Conservation (phyloP, 225 moss, liverwort and hornwort species). For the Sphagnum contortum region DNA sequence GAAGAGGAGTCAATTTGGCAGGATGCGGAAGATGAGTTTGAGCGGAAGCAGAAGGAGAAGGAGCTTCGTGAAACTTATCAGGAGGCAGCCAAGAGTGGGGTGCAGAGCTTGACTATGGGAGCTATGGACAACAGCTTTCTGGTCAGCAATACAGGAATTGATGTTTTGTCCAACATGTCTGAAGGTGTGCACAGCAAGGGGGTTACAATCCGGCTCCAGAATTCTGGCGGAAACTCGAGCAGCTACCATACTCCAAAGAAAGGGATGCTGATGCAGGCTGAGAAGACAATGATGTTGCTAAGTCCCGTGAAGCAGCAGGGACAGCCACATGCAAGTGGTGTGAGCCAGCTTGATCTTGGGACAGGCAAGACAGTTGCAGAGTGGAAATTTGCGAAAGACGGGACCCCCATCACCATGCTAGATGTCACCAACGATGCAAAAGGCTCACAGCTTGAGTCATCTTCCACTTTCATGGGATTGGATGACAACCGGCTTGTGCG, state of each 20-base stretch:
- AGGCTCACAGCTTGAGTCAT: conserved; percentile 58
- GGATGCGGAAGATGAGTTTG: conserved; percentile 60
- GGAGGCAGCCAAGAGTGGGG: conserved; percentile 60
- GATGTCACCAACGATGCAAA: conserved; percentile 93
- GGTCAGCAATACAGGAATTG: conserved; percentile 74
- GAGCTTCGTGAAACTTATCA: conserved; percentile 69
- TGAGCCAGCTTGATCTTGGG: conserved; percentile 82
- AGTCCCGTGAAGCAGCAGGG: conserved; percentile 58
- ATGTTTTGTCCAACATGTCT: conserved; percentile 58
- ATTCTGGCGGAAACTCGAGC: conserved; percentile 15
- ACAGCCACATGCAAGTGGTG: conserved; percentile 52
- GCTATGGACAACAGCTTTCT: conserved; percentile 80
- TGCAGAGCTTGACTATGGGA: conserved; percentile 86
- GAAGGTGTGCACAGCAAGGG: conserved; percentile 64
- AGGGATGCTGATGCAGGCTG: conserved; percentile 82
- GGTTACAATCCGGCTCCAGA: conserved; percentile 45
- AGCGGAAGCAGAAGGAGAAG: conserved; percentile 30
- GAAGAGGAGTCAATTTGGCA: conserved; percentile 87
- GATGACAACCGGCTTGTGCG: conserved; percentile 89
- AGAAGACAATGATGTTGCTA: conserved; percentile 87
- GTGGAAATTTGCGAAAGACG: conserved; percentile 94
- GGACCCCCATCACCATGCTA: conserved; percentile 75
- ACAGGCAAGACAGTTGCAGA: conserved; percentile 83
- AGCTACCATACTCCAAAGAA: conserved; percentile 78
- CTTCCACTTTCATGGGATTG: conserved; percentile 78